Base-by-base conservation (phyloP, 768 basidiomycete genomes). In the Amanita muscaria region DNA sequence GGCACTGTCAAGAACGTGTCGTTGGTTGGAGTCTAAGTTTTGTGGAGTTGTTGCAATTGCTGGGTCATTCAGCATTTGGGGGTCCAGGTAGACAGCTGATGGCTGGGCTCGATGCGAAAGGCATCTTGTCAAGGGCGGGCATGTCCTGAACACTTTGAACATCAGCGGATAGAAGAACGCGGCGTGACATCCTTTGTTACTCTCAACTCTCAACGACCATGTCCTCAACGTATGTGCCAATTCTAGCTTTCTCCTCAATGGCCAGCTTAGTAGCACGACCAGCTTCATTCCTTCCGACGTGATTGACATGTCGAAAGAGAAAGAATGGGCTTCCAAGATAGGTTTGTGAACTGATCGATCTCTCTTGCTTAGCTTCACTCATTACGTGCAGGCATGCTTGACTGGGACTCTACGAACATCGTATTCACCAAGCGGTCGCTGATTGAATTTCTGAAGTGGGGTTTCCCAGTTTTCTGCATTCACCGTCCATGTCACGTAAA, bases 371-470 rank as follows among this genome's bases (percentile, higher is more conserved):
- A 18, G n/a, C 19, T 21, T 27, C n/a, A 7, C 29, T 37, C 22
- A 34, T 45, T 15, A 19, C 45, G 23, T 22, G 11, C 41, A 86
- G 85, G 83, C 49, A 74, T 84, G 77, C 66, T 88, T 51, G 86
- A 88, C 61, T 88, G 86, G 85, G 86, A 88, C 56, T 58, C 63
- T 10, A 85, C 81, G 38, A 76, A 63, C 48, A 84, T 88, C 49
- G 77, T 88, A 22, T 88, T 88, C 58, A 88, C 83, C 11, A 88
- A 88, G 56, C 76, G 86, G 31, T 66, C 76, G 33, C 64, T 88
- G 50, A 68, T 87, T 42, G 85, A 88, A 53, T 88, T 88, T 58
- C 65, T 88, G 51, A 84, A 80, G 84, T 85, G 59, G 53, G 72
- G 58, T 21, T 16, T 22, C 34, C 32, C 40, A 35, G 44, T 34